Conservation (phyloP, 73 alveolate genomes). For the Effrenium voratum region DNA sequence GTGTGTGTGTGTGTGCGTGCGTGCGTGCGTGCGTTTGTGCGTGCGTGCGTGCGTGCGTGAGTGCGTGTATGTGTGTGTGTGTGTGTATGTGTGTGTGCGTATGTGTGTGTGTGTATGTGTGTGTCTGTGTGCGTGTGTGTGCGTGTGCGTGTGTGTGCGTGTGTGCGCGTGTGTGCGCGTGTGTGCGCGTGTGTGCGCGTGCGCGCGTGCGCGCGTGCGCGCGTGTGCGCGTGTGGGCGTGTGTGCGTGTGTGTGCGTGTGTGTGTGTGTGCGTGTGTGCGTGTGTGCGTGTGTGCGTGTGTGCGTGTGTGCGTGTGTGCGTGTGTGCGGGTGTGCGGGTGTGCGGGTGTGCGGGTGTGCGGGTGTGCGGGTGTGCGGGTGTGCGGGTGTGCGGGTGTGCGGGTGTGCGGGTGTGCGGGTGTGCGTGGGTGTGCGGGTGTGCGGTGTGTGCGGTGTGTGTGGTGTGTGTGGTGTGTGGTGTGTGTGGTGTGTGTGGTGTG, state of each 20-base stretch:
- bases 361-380: too few relatives aligned
- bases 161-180: neutral
- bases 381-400: too few relatives aligned
- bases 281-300: constrained; percentile 8
- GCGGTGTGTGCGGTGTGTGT: too few relatives aligned
- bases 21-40: too few relatives aligned
- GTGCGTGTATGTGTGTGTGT: neutral
- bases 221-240: neutral
- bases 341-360: too few relatives aligned
- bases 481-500: too few relatives aligned
- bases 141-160: constrained; percentile 3
- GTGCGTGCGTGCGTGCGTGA: too few relatives aligned
- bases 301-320: constrained; percentile 11
- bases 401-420: too few relatives aligned
- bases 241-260: neutral
- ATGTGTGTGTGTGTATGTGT: neutral
- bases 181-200: neutral
- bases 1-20: neutral
- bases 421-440: too few relatives aligned
- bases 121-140: neutral
- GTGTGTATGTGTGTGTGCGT: neutral
- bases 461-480: too few relatives aligned
- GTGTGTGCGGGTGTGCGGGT: too few relatives aligned
- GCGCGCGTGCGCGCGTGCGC: neutral
- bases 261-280: constrained; percentile 3